Percentiles rank a stretch among this genome's conserved stretches.
Evolutionary conservation across 2,329 filamentous ascomycete species (phyloP).

Genomic region (Zalaria obscura): DNA sequence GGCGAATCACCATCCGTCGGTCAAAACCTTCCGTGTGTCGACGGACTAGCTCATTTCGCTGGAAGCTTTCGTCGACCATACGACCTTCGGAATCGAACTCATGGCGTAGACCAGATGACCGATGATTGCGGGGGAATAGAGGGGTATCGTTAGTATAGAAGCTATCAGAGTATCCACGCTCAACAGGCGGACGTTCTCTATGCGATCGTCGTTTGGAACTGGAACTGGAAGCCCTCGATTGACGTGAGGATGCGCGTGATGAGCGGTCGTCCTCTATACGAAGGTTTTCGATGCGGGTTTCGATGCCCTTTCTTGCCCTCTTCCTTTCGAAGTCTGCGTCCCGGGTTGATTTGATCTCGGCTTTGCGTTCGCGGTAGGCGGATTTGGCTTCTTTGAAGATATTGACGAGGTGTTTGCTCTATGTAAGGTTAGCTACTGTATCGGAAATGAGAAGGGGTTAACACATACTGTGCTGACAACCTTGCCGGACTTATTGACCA

Average conservation of each 20-base stretch:
- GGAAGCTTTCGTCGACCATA: slow-evolving; percentile 10
- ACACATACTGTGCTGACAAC: slow-evolving; percentile 69
- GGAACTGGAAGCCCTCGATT: background rate
- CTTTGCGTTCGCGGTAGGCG: slow-evolving; percentile 78
- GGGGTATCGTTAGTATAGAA: slow-evolving; percentile 27
- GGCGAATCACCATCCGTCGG: background rate
- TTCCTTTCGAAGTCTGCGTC: slow-evolving; percentile 44
- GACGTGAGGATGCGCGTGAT: slow-evolving; percentile 10
- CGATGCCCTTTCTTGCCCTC: slow-evolving; percentile 43
- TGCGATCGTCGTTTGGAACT: slow-evolving; percentile 3
- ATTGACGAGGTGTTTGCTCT: slow-evolving; percentile 81
- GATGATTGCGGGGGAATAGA: slow-evolving; percentile 7
- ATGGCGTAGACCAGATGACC: slow-evolving; percentile 16
- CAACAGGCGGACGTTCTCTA: slow-evolving; percentile 19
- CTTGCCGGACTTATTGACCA: slow-evolving; percentile 84
- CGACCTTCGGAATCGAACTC: slow-evolving; percentile 9
- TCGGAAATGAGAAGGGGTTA: slow-evolving; percentile 1
- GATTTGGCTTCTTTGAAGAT: slow-evolving; percentile 87
- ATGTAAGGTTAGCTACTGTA: slow-evolving; percentile 8
- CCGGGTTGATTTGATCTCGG: slow-evolving; percentile 59
- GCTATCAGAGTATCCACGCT: slow-evolving; percentile 31
- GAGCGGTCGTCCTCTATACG: slow-evolving; percentile 24
- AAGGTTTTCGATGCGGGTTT: slow-evolving; percentile 3
- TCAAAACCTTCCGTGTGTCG: slow-evolving; percentile 26
- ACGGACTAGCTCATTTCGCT: slow-evolving; percentile 25